A percentile compares a stretch with the other conserved stretches of the same genome.
Conservation (phyloP, 1,284 basidiomycete species). For the Xerocomus cyaneibrunnescens region DNA sequence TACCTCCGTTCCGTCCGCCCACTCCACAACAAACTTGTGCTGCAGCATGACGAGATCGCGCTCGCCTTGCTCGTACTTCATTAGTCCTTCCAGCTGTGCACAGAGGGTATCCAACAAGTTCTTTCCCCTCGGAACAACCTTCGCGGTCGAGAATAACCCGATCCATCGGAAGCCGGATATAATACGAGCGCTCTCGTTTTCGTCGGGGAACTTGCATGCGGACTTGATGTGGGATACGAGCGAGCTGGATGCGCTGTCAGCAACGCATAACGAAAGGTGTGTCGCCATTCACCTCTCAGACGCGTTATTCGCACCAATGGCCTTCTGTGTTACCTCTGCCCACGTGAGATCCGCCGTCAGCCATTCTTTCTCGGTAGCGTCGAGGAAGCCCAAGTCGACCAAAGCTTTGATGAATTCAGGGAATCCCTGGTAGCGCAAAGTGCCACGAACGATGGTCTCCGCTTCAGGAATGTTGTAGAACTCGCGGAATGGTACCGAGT, state of each 20-base stretch:
- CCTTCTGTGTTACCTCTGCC: constrained; percentile 80
- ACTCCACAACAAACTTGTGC: constrained; percentile 93
- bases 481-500: constrained; percentile 87
- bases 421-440: constrained; percentile 97
- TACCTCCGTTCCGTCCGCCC: constrained; percentile 77
- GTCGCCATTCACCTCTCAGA: constrained; percentile 60
- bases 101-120: constrained; percentile 96
- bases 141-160: constrained; percentile 82
- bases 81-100: constrained; percentile 86
- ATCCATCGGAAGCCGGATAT: constrained; percentile 91
- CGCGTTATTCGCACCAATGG: constrained; percentile 71
- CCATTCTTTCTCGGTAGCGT: constrained; percentile 78
- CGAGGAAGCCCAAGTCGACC: constrained; percentile 88
- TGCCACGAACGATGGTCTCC: constrained; percentile 91
- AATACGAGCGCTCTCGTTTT: constrained; percentile 71
- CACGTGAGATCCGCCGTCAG: constrained; percentile 74
- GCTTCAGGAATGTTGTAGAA: constrained; percentile 94
- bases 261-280: neutral
- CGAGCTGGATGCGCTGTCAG: constrained; percentile 37
- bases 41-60: constrained; percentile 97
- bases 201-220: constrained; percentile 70
- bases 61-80: constrained; percentile 90
- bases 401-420: constrained; percentile 93
- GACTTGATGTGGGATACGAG: constrained; percentile 73
- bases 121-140: constrained; percentile 62